Conservation (phyloP, 139 green algal species). For the Asterochloris erici region DNA sequence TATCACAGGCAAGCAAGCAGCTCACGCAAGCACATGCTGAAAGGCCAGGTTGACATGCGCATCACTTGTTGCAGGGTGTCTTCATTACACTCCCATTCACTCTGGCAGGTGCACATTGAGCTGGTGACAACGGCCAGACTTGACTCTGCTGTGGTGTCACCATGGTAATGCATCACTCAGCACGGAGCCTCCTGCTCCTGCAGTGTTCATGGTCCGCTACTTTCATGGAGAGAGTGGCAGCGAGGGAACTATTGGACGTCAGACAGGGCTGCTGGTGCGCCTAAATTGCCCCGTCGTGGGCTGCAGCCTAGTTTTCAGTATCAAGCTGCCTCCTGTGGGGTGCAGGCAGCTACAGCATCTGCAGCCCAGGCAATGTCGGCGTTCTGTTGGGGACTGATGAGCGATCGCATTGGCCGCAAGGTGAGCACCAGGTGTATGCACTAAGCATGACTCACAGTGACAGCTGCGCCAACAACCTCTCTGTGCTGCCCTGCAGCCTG, state of each 20-base stretch:
- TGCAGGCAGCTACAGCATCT: conserved; percentile 12
- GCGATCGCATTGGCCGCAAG: conserved; percentile 13
- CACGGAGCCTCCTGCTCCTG: background rate
- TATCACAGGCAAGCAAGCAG: no score
- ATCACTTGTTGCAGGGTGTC: background rate
- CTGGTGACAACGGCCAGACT: no score
- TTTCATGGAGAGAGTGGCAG: background rate
- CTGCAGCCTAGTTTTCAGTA: background rate
- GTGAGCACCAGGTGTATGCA: background rate
- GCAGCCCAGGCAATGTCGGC: conserved; percentile 11
- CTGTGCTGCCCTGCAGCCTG: background rate
- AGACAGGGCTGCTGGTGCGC: conserved; percentile 4
- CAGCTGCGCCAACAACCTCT: background rate
- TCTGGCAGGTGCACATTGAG: background rate
- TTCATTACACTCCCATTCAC: conserved; percentile 15
- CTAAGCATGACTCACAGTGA: background rate
- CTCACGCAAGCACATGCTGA: no score
- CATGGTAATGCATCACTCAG: no score
- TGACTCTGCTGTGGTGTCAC: no score
- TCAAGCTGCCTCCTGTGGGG: background rate
- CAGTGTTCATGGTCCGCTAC: conserved; percentile 16
- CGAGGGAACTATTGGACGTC: conserved; percentile 2
- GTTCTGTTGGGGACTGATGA: background rate
- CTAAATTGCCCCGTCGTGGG: background rate
- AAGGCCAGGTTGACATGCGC: no score